Percentiles rank a stretch among this genome's conserved stretches.
phyloP scores from a whole-genome alignment of 2,329 filamentous ascomycete species.

The Knoxdaviesia proteae region DNA sequence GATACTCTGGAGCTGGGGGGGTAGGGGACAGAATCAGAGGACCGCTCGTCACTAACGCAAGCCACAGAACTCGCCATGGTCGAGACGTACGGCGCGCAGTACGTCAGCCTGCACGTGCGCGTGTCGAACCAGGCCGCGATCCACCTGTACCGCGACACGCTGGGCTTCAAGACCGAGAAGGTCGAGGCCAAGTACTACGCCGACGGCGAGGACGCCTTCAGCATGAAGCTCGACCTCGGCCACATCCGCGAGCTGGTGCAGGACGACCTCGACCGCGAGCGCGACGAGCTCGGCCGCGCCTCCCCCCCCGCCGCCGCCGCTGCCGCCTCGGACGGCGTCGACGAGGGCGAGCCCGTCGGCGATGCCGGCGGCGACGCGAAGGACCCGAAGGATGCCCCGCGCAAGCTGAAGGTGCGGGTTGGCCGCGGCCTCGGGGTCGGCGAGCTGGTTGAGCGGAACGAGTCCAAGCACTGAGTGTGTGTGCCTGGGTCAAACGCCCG shows the following conservation, averaged over 20 bases:
- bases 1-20: too few species aligned
- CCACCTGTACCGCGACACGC: constrained; percentile 78
- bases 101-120: constrained; percentile 90
- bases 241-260: constrained; percentile 30
- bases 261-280: constrained; percentile 20
- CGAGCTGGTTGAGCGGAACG: constrained; percentile 52
- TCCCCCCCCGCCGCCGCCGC: constrained; percentile 20
- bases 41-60: neutral
- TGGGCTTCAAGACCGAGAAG: constrained; percentile 76
- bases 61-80: constrained; percentile 76
- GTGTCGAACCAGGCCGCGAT: constrained; percentile 82
- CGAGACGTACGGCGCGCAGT: constrained; percentile 75
- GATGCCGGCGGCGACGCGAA: constrained; percentile 34
- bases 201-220: constrained; percentile 88
- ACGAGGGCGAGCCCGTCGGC: constrained; percentile 54
- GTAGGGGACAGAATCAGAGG: neutral
- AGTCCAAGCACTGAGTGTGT: constrained; percentile 23
- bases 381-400: constrained; percentile 19
- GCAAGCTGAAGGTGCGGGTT: constrained; percentile 69
- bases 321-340: constrained; percentile 15
- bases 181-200: constrained; percentile 85
- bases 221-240: constrained; percentile 74
- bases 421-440: constrained; percentile 62
- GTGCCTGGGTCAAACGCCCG: neutral
- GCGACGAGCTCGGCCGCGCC: constrained; percentile 12